Conservation (phyloP, 2,329 filamentous ascomycete genomes). For the Aspergillus versicolor region DNA sequence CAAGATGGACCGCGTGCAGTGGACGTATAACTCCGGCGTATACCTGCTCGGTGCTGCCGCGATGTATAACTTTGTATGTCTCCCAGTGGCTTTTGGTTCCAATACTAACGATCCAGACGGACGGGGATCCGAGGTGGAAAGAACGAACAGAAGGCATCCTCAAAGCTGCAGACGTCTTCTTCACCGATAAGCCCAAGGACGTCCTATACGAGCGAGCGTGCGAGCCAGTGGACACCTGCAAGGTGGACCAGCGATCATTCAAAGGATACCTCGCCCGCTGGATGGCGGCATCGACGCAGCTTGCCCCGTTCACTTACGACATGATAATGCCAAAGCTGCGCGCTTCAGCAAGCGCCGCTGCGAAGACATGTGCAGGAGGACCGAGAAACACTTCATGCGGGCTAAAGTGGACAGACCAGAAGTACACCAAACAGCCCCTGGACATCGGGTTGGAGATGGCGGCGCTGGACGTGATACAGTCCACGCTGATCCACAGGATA, state of each 20-base stretch:
- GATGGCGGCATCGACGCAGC: constrained; percentile 56
- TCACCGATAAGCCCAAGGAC: constrained; percentile 40
- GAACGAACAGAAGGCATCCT: constrained; percentile 54
- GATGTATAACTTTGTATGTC: constrained; percentile 55
- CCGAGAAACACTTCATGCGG: constrained; percentile 41
- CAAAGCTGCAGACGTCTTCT: constrained; percentile 53
- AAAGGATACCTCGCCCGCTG: constrained; percentile 66
- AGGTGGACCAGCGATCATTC: constrained; percentile 65
- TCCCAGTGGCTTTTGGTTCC: background rate
- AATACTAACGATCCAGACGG: constrained; percentile 27
- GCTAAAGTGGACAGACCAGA: constrained; percentile 39
- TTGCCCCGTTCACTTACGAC: constrained; percentile 57
- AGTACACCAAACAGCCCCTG: constrained; percentile 33
- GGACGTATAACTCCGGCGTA: constrained; percentile 59
- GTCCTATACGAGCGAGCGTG: constrained; percentile 62
- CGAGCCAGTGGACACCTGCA: constrained; percentile 55
- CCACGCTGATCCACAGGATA: constrained; percentile 31
- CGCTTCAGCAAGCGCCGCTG: constrained; percentile 55
- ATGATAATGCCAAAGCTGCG: constrained; percentile 54
- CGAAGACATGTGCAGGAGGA: constrained; percentile 52
- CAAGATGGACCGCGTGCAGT: constrained; percentile 52
- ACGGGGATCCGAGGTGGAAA: constrained; percentile 53
- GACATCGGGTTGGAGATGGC: constrained; percentile 45
- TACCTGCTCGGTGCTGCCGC: constrained; percentile 56
- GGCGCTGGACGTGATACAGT: constrained; percentile 35